phyloP scores from a whole-genome alignment of 2,329 filamentous ascomycete species.

The Cytospora chrysosperma region DNA sequence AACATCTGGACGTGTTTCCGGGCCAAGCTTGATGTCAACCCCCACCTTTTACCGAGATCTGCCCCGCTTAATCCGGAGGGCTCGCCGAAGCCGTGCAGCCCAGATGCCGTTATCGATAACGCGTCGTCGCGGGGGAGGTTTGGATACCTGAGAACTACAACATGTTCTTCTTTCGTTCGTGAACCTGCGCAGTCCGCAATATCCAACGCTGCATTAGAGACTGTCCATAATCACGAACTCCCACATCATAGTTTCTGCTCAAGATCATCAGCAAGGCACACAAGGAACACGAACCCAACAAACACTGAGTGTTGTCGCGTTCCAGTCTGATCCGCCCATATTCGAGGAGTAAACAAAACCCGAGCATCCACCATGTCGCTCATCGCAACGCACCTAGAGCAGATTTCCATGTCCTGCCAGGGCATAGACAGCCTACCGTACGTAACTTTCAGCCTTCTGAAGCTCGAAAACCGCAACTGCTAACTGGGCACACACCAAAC shows the following conservation, averaged over 20 bases:
- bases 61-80: background rate
- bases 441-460: conserved; percentile 29
- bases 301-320: background rate
- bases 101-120: conserved; percentile 15
- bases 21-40: conserved; percentile 9
- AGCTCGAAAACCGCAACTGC: background rate
- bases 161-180: background rate
- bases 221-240: background rate
- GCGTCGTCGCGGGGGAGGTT: conserved; percentile 5
- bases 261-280: background rate
- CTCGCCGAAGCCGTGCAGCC: background rate
- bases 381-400: conserved; percentile 69
- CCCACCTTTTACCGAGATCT: background rate
- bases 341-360: conserved; percentile 13
- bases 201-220: background rate
- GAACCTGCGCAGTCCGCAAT: background rate
- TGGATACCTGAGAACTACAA: background rate
- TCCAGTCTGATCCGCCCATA: background rate
- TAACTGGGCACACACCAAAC: background rate
- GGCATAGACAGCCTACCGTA: conserved; percentile 75
- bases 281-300: background rate
- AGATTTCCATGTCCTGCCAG: conserved; percentile 73
- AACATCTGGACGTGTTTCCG: conserved; percentile 1
- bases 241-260: background rate
- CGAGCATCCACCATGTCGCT: conserved; percentile 57